These are phyloP conservation scores for Colletotrichum trifolii DNA, from an alignment of 2,329 filamentous ascomycete genomes.

Conservation along the genomic window DNA sequence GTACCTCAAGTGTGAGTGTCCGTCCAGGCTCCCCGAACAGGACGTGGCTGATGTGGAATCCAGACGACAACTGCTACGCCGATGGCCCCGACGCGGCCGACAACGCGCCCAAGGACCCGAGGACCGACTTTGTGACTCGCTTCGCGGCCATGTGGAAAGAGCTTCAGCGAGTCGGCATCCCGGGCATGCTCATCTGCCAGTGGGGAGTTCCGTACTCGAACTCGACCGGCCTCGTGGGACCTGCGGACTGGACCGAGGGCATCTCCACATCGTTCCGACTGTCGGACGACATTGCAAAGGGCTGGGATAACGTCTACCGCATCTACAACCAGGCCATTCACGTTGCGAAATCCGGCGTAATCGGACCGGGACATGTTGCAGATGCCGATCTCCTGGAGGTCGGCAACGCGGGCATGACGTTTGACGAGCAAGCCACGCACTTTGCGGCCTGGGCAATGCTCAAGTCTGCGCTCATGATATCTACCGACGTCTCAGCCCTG, in stretches of 20 bases:
- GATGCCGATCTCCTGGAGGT: conserved; percentile 8
- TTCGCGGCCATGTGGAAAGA: conserved; percentile 13
- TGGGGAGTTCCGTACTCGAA: conserved; percentile 4
- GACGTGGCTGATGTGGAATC: neutral
- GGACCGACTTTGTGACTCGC: conserved; percentile 3
- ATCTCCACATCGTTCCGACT: conserved; percentile 5
- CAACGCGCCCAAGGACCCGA: conserved; percentile 4
- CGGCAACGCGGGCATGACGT: conserved; percentile 11
- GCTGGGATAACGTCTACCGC: conserved; percentile 6
- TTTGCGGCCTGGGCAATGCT: conserved; percentile 12
- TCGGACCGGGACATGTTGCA: neutral
- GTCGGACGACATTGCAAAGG: conserved; percentile 13
- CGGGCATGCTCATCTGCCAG: conserved; percentile 5
- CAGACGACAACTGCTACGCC: conserved; percentile 9
- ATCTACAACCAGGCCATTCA: conserved; percentile 13
- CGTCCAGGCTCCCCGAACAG: neutral
- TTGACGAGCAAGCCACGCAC: conserved; percentile 3
- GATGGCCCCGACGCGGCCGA: conserved; percentile 1
- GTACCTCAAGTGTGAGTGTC: conserved; percentile 7
- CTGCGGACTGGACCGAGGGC: conserved; percentile 7
- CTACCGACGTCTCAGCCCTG: neutral
- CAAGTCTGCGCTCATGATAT: conserved; percentile 9
- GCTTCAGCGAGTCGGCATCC: neutral
- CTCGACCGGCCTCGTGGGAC: neutral
- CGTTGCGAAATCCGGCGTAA: neutral